Base-by-base conservation (phyloP, 345 rosid genomes). In the Erodium maritimum region DNA sequence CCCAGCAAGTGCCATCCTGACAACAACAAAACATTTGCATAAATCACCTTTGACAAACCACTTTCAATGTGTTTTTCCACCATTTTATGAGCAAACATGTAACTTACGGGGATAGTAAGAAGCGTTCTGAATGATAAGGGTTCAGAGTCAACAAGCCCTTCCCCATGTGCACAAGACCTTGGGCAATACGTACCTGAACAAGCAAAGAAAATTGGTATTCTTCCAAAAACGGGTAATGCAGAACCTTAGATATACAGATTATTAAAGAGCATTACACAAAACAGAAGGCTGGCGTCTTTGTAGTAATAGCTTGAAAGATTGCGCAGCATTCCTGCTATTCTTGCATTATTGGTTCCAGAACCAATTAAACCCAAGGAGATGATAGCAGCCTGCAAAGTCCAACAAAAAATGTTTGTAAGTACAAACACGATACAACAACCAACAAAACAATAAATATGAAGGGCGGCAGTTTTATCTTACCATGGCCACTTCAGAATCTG, bases 401-500 rank as follows among this genome's bases (percentile, higher is more conserved):
- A 64, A 53, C 18, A 52, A 53, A 61, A 61, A 50, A 51, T 61
- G 51, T 50, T n/a, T 13, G n/a, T 25, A 54, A 6, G 18, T 3
- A 21, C 18, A 37, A 20, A 58, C 24, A 23, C 33, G 46, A 57
- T 57, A 64, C 17, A 23, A 60, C 55, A 50, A 57, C 3, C 48
- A 5, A 16, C 14, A 29, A 1, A 23, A 14, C 10, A 2, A 17
- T 50, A 45, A 14, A 21, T 23, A 37, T 46, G 17, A 55, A 55
- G 50, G 45, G 12, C 12, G 61, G 67, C 54, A 63, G 25, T 21
- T 67, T 14, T 23, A 67, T 66, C 79, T 72, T 67, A 89, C 99
- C 95, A 83, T 88, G 53, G 96, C 94, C 69, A 89, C 99, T 80
- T 93, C 99, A 16, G 96, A 80, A 75, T 93, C 96, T 34, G 99